A percentile compares a stretch with the other conserved stretches of the same genome.
Evolutionary conservation across 495 filamentous ascomycete species (phyloP).

Genomic region (Aspergillus avenaceus): DNA sequence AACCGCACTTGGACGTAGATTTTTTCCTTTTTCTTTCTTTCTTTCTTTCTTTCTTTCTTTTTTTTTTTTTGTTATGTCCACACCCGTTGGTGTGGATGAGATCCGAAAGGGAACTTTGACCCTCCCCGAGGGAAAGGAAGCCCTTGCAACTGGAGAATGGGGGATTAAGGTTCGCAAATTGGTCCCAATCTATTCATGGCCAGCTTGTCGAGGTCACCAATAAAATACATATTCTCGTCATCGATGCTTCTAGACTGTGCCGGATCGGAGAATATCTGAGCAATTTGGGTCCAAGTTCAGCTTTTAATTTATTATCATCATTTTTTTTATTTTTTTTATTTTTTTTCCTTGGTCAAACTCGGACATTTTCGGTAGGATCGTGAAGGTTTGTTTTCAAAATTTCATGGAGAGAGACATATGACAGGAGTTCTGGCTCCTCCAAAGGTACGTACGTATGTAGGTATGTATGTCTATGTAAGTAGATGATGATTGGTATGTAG

Average conservation of each 20-base stretch:
- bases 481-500: too few relatives aligned
- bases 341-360: constrained; percentile 9
- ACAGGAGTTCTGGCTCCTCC: too few relatives aligned
- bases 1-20: background rate
- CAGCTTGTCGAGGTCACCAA: background rate
- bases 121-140: constrained; percentile 3
- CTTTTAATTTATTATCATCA: too few relatives aligned
- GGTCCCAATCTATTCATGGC: constrained; percentile 5
- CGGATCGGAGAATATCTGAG: constrained; percentile 21
- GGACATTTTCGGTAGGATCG: constrained; percentile 10
- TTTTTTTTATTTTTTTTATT: too few relatives aligned
- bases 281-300: too few relatives aligned
- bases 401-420: background rate
- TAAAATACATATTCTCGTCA: constrained; percentile 1
- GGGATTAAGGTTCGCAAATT: constrained; percentile 10
- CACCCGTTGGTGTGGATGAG: constrained; percentile 7
- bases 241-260: constrained; percentile 12
- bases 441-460: background rate
- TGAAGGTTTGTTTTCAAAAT: background rate
- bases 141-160: constrained; percentile 1
- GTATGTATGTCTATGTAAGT: too few relatives aligned
- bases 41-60: background rate
- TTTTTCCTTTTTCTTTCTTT: background rate
- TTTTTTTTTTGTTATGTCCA: background rate
- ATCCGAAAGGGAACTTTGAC: constrained; percentile 1